A percentile compares a stretch with the other conserved stretches of the same genome.
phyloP scores from a whole-genome alignment of 768 basidiomycete species.

The Suillus lakei region DNA sequence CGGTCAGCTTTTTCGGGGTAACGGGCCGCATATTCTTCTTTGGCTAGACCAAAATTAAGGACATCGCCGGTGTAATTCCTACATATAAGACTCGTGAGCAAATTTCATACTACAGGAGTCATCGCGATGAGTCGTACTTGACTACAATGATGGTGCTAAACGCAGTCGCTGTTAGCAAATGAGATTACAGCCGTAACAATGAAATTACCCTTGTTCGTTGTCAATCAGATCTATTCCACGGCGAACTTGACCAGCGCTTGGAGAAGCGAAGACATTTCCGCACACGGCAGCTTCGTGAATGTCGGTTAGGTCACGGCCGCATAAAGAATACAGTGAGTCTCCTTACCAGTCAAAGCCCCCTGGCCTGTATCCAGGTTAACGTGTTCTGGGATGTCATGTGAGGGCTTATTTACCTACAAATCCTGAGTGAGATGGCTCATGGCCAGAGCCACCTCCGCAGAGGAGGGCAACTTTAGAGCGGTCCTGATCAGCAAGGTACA shows the following conservation, averaged over 20 bases:
- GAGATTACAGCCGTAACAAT: conserved; percentile 2
- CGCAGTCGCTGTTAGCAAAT: conserved; percentile 1
- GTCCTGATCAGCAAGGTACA: conserved; percentile 62
- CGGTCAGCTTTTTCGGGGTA: conserved; percentile 69
- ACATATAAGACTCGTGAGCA: conserved; percentile 5
- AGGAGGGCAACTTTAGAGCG: conserved; percentile 74
- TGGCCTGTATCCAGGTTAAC: conserved; percentile 48
- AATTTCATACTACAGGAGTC: not conserved
- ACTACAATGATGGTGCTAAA: conserved; percentile 80
- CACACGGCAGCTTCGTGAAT: conserved; percentile 69
- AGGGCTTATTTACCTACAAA: conserved; percentile 70
- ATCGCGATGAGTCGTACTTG: conserved; percentile 52
- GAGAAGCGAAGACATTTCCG: conserved; percentile 90
- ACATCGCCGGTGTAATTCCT: conserved; percentile 93
- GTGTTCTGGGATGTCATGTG: not conserved
- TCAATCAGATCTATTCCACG: conserved; percentile 78
- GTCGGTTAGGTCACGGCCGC: not conserved
- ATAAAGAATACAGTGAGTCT: not conserved
- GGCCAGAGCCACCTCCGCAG: conserved; percentile 87
- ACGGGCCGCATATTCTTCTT: conserved; percentile 77
- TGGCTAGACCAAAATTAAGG: conserved; percentile 89
- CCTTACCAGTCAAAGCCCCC: conserved; percentile 75
- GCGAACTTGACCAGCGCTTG: conserved; percentile 83
- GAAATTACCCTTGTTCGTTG: conserved; percentile 68
- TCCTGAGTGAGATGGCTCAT: conserved; percentile 89